Evolutionary conservation across 2,329 filamentous ascomycete genomes (phyloP), one percentile per base, ranked within the genome.

Genomic region (Pseudogymnoascus sp.): DNA sequence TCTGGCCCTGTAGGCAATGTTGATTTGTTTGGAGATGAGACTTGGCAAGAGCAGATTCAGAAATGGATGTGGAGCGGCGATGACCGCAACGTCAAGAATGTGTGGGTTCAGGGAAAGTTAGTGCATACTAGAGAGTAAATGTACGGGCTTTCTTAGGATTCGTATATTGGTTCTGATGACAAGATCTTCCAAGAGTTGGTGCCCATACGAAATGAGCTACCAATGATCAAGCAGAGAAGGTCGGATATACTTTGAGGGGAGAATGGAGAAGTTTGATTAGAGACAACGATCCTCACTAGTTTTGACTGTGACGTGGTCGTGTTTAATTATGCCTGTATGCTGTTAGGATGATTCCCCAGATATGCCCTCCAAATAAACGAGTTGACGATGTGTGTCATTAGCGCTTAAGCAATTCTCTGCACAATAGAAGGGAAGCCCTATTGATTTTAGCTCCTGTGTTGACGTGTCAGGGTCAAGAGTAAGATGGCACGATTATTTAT

Each of bases 51-150:
- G 70, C 84, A 79, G 70, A 76, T 97, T 9, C 89, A 90, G 60
- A 99, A 99, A 79, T 99, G 94, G 94, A 79, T 97, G 64, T 99
- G 89, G 75, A 89, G 84, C 66, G 94, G 94, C 0, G 92, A 97
- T 77, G 94, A 97, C 75, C 80, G 94, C 67, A 97, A 97, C 73
- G 93, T 92, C 2, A 81, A 81, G 68, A 85, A 81, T 67, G 94
- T 99, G 4, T 99, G 93, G 93, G 92, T 97, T 1, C 85, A 82
- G 71, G 94, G 94, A 2, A 77, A 85, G 65, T 74, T 95, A 72
- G 94, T 97, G 57, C 91, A 96, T 41, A 37, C 57, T 15, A 59
- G 33, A 44, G 11, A 37, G 35, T 59, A 59, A 31, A 41, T 29
- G 8, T 6, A 15, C 13, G 10, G 21, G 15, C 21, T 31, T 54